Evolutionary conservation across 306 rosid species (phyloP).

Genomic region (Lathyrus sativus): DNA sequence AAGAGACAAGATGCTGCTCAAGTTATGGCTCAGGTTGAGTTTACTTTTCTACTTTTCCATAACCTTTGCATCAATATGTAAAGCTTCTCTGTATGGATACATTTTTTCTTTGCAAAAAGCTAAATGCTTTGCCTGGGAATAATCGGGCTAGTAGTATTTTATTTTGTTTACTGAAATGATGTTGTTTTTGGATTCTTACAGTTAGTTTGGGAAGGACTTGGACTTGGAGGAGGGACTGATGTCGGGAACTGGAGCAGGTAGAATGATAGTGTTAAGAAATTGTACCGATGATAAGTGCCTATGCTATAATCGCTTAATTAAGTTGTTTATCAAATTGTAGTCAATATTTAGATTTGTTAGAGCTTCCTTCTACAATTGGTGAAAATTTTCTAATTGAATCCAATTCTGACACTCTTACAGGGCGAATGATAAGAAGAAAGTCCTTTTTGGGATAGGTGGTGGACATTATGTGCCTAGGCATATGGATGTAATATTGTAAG

Average conservation of each 20-base stretch:
- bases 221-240: conserved; percentile 84
- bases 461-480: conserved; percentile 97
- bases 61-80: conserved; percentile 32
- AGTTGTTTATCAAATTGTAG: background rate
- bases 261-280: background rate
- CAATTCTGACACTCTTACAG: conserved; percentile 43
- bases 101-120: background rate
- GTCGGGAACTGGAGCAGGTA: conserved; percentile 91
- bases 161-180: conserved; percentile 25
- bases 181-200: conserved; percentile 46
- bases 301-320: too few relatives aligned
- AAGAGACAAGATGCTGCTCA: conserved; percentile 93
- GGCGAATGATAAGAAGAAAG: conserved; percentile 69
- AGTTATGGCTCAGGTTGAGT: conserved; percentile 82
- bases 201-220: conserved; percentile 95
- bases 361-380: conserved; percentile 5
- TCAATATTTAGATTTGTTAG: conserved; percentile 3
- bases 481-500: conserved; percentile 86
- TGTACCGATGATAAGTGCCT: background rate
- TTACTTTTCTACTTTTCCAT: conserved; percentile 7
- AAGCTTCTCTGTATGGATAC: conserved; percentile 18
- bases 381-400: conserved; percentile 23
- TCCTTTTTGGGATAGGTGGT: conserved; percentile 93
- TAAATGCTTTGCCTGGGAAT: background rate
- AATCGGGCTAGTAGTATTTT: background rate